A percentile compares a stretch with the other conserved stretches of the same genome.
phyloP scores from a whole-genome alignment of 2,329 filamentous ascomycete genomes.

The Colletotrichum eleusines region DNA sequence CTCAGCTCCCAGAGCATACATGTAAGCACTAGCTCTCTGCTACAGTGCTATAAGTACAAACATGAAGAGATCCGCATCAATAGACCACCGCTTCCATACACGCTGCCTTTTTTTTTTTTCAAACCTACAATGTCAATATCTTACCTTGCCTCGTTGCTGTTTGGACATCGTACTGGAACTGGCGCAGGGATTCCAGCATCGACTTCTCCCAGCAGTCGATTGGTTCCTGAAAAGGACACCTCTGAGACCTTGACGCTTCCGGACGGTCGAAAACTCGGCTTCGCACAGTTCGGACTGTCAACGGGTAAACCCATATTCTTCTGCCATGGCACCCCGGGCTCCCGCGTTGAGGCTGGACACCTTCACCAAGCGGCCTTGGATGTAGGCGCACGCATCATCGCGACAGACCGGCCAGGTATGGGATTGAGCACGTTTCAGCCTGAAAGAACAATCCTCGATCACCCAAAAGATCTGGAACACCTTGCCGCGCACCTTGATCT shows the following conservation, averaged over 20 bases:
- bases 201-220: conserved; percentile 6
- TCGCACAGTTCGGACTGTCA: conserved; percentile 53
- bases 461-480: conserved; percentile 34
- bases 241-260: conserved; percentile 51
- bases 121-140: conserved; percentile 16
- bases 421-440: conserved; percentile 55
- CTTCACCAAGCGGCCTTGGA: conserved; percentile 46
- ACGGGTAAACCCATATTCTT: conserved; percentile 52
- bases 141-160: conserved; percentile 25
- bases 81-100: too few species aligned
- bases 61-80: too few species aligned
- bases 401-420: conserved; percentile 57
- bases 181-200: background rate
- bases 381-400: conserved; percentile 51
- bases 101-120: too few species aligned
- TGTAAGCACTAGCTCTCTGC: conserved; percentile 7
- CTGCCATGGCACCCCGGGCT: conserved; percentile 58
- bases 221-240: conserved; percentile 31
- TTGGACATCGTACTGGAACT: background rate
- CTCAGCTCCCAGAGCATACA: background rate
- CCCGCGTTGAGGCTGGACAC: conserved; percentile 52
- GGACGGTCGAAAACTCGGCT: conserved; percentile 56
- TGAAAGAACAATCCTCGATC: conserved; percentile 48
- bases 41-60: background rate
- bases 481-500: conserved; percentile 35